Base-by-base conservation (phyloP, 2,329 filamentous ascomycete species). In the Ceratocystis papillata region DNA sequence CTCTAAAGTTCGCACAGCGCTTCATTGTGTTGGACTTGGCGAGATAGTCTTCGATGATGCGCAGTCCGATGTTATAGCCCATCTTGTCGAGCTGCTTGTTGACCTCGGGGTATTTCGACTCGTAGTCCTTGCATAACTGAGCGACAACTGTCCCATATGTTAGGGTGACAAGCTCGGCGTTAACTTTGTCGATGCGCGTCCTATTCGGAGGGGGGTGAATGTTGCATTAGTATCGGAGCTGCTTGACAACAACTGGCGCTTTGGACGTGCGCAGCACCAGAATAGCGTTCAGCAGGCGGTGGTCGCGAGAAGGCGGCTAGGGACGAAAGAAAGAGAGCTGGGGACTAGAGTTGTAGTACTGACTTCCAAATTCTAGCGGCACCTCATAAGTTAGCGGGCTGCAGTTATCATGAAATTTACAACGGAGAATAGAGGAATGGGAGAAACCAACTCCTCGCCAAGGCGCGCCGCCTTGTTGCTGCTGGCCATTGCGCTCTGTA, bases 11-110 rank as follows among this genome's bases (percentile, higher is more conserved):
- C 71, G 85, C 82, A 76, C 94, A 99, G 70, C 91, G 83, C 71
- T 90, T 89, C 83, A 87, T 87, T 1, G 89, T 90, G 71, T 90
- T 93, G 4, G 91, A 94, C 76, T 96, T 97, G 72, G 94, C 94
- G 20, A 99, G 85, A 73, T 96, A 99, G 77, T 99, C 94, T 72
- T 99, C 94, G 71, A 99, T 96, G 70, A 99, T 78, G 46, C 94
- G 89, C 73, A 97, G 81, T 33, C 94, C 94, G 70, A 99, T 99
- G 73, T 97, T 97, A 79, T 97, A 96, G 65, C 94, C 94, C 94
- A 99, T 99, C 78, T 93, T 95, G 74, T 99, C 94, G 57, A 99
- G 83, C 76, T 99, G 94, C 76, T 93, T 91, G 79, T 99, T 99
- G 74, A 99, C 93, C 75, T 97, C 91, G 63, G 84, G 80, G 74